Evolutionary conservation across 208 protist genomes (phyloP), one percentile per base, ranked within the genome.

Genomic region (Acanthamoeba triangularis): DNA sequence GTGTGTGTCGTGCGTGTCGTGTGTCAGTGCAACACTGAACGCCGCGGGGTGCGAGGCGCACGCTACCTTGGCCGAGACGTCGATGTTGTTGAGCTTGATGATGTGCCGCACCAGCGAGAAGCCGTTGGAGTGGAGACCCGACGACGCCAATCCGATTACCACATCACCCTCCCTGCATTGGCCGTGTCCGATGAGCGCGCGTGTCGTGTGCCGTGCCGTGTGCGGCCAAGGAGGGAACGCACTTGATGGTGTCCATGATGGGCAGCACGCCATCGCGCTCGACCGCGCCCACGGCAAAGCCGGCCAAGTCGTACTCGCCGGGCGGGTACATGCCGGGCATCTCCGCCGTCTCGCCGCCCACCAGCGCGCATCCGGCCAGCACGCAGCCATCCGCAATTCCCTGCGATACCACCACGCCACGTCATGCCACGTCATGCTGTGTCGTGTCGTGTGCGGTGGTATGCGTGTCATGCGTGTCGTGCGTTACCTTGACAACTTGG

Each of bases 301-400:
- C 98, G 44, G 98, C 98, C 1, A 98, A 80, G 95, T 98, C 98
- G 82, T 98, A 98, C 87, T 98, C 96, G 35, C 97, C 95, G 30
- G 95, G 95, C n/a, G 56, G 56, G 49, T 98, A 98, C 97, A 98
- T 98, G 35, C 97, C 96, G 2, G 98, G 98, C 98, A 98, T 98
- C 85, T 98, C 98, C 14, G 98, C 98, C 23, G 98, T 98, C 65
- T 98, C 98, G 88, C 98, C 98, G 74, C 98, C 98, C 33, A 98
- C 82, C 23, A 98, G 92, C 23, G 97, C 98, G 49, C 98, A 98
- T 61, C 96, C 96, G 8, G 95, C 59, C 37, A 95, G 56, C 23
- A 78, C 67, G 65, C 98, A 98, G 33, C 97, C 98, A 1, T 82
- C 85, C 7, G 97, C 97, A 88, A 98, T 97, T 69, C 97, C 97